phyloP scores from a whole-genome alignment of 208 protist genomes.

The Crithidia sp. region DNA sequence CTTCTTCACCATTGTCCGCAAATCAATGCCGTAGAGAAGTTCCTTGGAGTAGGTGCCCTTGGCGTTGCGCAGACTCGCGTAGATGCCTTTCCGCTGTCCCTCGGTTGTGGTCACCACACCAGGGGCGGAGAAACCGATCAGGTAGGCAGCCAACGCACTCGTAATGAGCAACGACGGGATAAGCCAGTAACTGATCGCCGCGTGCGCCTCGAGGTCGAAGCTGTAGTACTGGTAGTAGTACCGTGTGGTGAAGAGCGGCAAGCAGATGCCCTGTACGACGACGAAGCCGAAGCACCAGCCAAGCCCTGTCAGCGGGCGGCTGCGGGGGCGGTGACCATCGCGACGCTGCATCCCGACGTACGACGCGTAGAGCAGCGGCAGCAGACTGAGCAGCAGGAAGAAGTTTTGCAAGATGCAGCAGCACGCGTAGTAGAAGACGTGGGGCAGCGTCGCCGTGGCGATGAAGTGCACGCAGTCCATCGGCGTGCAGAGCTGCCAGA shows the following conservation, averaged over 20 bases:
- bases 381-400: slow-evolving; percentile 21
- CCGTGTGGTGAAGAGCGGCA: slow-evolving; percentile 22
- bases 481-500: slow-evolving; percentile 31
- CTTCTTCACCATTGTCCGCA: slow-evolving; percentile 70
- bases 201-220: slow-evolving; percentile 21
- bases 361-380: slow-evolving; percentile 25
- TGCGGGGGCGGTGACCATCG: slow-evolving; percentile 11
- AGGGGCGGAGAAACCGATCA: slow-evolving; percentile 37
- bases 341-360: slow-evolving; percentile 29
- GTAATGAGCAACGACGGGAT: slow-evolving; percentile 30
- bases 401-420: slow-evolving; percentile 32
- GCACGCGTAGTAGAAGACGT: slow-evolving; percentile 36
- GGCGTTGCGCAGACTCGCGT: slow-evolving; percentile 55
- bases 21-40: slow-evolving; percentile 49
- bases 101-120: slow-evolving; percentile 40
- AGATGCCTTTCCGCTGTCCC: slow-evolving; percentile 65
- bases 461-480: slow-evolving; percentile 20
- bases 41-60: slow-evolving; percentile 56
- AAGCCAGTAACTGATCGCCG: slow-evolving; percentile 30
- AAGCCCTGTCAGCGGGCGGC: slow-evolving; percentile 31
- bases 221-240: slow-evolving; percentile 32
- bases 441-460: slow-evolving; percentile 31
- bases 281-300: slow-evolving; percentile 34
- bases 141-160: slow-evolving; percentile 16
- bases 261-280: slow-evolving; percentile 20